Evolutionary conservation across 2,329 filamentous ascomycete species (phyloP), one percentile per base, ranked within the genome.

Genomic region (Fusarium duplospermum): DNA sequence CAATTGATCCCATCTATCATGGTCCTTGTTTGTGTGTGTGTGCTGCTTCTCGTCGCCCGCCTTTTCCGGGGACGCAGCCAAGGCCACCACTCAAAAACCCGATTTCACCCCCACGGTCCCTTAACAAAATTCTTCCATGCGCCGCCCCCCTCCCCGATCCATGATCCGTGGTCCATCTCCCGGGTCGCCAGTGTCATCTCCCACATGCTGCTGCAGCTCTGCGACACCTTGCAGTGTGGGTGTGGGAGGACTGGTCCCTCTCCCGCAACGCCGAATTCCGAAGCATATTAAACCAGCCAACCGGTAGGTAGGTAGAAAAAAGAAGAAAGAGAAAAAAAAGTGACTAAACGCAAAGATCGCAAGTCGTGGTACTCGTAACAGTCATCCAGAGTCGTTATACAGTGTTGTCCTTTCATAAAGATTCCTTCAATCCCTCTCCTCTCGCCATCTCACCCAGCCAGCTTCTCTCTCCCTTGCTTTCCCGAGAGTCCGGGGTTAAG

Each of bases 321-420:
- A 22, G 18, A 24, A 18, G 6, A 14, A 64, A 71, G 66, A 71
- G 70, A 65, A 69, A 68, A 57, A 68, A 57, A 58, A 18, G 22
- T 58, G 64, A 70, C 71, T 77, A 73, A 76, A 70, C 64, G 70
- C 69, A 75, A 54, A 71, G 65, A 63, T 64, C 62, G 74, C 71
- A 73, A 54, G 62, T 79, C 77, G 66, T 79, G 62, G 67, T 76
- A 69, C 69, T 79, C 77, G 67, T 79, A 77, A 79, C 70, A 73
- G 76, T 79, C 77, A 70, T 79, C 67, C 76, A 78, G 75, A 71
- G 73, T 79, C 77, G 72, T 79, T 68, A 77, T 78, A 73, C 71
- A 74, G 71, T 70, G 56, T 70, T 74, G 58, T 59, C 59, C 60
- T 62, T 52, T 65, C 22, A 67, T 47, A 36, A 52, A 64, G 42